These are phyloP conservation scores for Bipolaris victoriae DNA, from an alignment of 2,329 filamentous ascomycete genomes.

Conservation along the genomic window DNA sequence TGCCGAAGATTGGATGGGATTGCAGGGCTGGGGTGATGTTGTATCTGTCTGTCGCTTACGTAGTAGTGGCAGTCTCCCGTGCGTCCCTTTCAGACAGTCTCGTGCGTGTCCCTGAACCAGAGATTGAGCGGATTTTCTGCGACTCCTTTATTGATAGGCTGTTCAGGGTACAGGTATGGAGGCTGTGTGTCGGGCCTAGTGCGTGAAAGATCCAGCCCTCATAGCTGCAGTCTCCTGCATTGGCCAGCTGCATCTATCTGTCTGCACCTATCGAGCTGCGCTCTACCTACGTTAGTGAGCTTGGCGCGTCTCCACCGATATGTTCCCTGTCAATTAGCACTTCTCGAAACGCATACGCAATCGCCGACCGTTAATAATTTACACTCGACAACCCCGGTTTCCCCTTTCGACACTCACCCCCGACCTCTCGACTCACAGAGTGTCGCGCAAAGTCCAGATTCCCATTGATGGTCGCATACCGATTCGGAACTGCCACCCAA, in stretches of 20 bases:
- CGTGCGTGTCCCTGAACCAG: not conserved
- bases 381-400: constrained; percentile 12
- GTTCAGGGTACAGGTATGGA: not conserved
- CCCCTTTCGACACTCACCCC: constrained; percentile 12
- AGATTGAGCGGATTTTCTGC: not conserved
- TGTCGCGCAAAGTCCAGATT: constrained; percentile 11
- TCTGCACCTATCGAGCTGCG: constrained; percentile 13
- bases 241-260: constrained; percentile 11
- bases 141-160: not conserved
- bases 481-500: constrained; percentile 14
- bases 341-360: constrained; percentile 32
- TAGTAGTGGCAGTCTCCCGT: constrained; percentile 17
- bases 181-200: not conserved
- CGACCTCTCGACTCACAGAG: not conserved
- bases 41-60: constrained; percentile 11
- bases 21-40: constrained; percentile 3
- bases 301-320: constrained; percentile 22
- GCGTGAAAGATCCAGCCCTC: not conserved
- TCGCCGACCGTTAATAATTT: constrained; percentile 23
- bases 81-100: constrained; percentile 13
- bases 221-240: constrained; percentile 9
- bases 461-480: constrained; percentile 12
- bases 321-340: constrained; percentile 21
- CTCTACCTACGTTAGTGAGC: constrained; percentile 7
- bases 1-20: constrained; percentile 12